Base-by-base conservation (phyloP, 257 asterid genomes). In the Ajuga chamaepitys region DNA sequence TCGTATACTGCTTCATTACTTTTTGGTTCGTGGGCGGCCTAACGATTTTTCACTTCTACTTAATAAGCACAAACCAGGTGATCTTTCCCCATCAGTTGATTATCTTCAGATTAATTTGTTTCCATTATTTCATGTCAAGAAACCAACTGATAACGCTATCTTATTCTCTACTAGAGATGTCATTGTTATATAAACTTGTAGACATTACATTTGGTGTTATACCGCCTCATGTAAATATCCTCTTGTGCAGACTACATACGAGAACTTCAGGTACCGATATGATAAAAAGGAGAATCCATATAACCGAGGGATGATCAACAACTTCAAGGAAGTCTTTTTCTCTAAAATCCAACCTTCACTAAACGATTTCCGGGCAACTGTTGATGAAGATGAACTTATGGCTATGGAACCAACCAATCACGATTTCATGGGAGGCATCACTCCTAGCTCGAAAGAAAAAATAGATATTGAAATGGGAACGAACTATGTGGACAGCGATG, bases 21-120 rank as follows among this genome's bases (percentile, higher is more conserved):
- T 76, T 87, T 64, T 93, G 97, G 99, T 89, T 89, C 48, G 97
- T 93, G 22, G 99, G 99, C 1, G 97, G 97, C 71, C 86, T 93
- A 30, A 70, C 95, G 0, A 75, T 72, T 68, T 93, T 89, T 86
- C 99, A 93, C 80, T 81, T 81, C 80, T 84, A 87, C 79, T 79
- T 93, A 70, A 93, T 89, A 50, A 67, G 87, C 86, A 93, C 91
- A 9, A 89, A 83, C 69, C 89, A 83, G 86, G 89, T 76, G n/a
- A 71, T 17, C 47, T 62, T 58, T 75, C 47, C 63, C 17, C 48
- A 21, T 62, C 32, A 32, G 28, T 12, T n/a, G n/a, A n/a, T n/a
- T n/a, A 20, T 66, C 24, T 17, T 42, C 20, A 7, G 38, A 26
- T 63, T 25, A 21, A 20, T 68, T 17, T 67, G 9, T 16, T 11